Evolutionary conservation across 2,329 filamentous ascomycete genomes (phyloP).

Genomic region (Fusarium luffae): DNA sequence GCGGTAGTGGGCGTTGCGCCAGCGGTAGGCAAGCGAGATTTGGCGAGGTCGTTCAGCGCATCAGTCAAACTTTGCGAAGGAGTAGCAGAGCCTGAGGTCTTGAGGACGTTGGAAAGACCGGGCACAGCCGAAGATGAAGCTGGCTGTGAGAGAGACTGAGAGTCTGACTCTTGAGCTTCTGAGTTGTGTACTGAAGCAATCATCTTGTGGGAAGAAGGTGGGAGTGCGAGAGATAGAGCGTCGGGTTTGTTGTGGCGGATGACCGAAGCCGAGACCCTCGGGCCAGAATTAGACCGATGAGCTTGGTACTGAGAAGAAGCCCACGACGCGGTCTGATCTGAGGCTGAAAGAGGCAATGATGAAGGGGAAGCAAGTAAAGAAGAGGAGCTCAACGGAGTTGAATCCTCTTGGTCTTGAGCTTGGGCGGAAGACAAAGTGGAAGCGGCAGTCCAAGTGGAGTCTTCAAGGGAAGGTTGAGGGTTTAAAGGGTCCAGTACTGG

Average conservation of each 20-base stretch:
- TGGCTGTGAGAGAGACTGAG: conserved; percentile 38
- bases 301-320: conserved; percentile 15
- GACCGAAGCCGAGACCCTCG: conserved; percentile 81
- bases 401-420: conserved; percentile 2
- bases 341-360: conserved; percentile 16
- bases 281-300: conserved; percentile 64
- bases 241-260: conserved; percentile 70
- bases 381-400: conserved; percentile 1
- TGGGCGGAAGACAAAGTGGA: conserved; percentile 1
- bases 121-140: conserved; percentile 10
- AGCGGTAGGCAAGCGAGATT: conserved; percentile 50
- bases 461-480: conserved; percentile 29
- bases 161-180: conserved; percentile 50
- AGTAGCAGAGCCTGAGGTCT: conserved; percentile 50
- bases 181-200: conserved; percentile 57
- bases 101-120: conserved; percentile 13
- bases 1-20: conserved; percentile 41
- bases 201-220: conserved; percentile 56
- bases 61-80: conserved; percentile 73
- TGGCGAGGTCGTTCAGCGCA: conserved; percentile 65
- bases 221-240: conserved; percentile 64
- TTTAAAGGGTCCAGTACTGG: conserved; percentile 25
- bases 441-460: conserved; percentile 27
- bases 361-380: conserved; percentile 15
- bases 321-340: conserved; percentile 42